Evolutionary conservation across 495 filamentous ascomycete genomes (phyloP).

Genomic region (Saxophila tyrrhenica): DNA sequence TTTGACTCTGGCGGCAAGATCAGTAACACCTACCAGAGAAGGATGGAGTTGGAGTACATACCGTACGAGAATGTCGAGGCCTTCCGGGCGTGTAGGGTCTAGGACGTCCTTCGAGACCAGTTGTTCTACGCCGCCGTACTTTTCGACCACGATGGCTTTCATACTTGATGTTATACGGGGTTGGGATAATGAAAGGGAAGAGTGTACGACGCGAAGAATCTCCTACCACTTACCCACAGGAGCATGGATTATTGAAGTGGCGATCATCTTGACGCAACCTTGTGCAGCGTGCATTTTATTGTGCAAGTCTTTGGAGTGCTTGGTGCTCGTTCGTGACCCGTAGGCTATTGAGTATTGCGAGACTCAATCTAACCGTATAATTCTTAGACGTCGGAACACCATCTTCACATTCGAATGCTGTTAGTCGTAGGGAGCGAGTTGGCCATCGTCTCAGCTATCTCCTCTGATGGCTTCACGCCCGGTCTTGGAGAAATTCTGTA

Average conservation of each 20-base stretch:
- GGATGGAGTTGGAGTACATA: slow-evolving; percentile 1
- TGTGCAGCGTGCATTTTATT: too few relatives aligned
- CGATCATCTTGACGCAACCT: background rate
- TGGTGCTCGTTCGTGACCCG: too few relatives aligned
- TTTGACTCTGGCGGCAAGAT: slow-evolving; percentile 11
- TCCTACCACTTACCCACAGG: background rate
- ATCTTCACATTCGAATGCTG: too few relatives aligned
- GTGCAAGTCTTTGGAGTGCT: too few relatives aligned
- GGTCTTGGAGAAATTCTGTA: too few relatives aligned
- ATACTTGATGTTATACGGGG: background rate
- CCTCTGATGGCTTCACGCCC: too few relatives aligned
- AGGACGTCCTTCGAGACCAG: slow-evolving; percentile 19
- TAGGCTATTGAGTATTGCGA: too few relatives aligned
- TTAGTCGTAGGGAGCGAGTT: too few relatives aligned
- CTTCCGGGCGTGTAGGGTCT: slow-evolving; percentile 17
- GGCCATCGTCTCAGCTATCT: too few relatives aligned
- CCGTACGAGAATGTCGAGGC: slow-evolving; percentile 25
- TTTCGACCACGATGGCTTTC: slow-evolving; percentile 23
- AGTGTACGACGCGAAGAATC: background rate
- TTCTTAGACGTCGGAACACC: too few relatives aligned
- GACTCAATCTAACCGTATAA: too few relatives aligned
- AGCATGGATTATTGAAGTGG: background rate
- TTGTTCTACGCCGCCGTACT: slow-evolving; percentile 25
- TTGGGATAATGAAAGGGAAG: background rate
- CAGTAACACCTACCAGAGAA: background rate